Base-by-base conservation (phyloP, 1,139 yeast genomes). In the Candida dubliniensis region DNA sequence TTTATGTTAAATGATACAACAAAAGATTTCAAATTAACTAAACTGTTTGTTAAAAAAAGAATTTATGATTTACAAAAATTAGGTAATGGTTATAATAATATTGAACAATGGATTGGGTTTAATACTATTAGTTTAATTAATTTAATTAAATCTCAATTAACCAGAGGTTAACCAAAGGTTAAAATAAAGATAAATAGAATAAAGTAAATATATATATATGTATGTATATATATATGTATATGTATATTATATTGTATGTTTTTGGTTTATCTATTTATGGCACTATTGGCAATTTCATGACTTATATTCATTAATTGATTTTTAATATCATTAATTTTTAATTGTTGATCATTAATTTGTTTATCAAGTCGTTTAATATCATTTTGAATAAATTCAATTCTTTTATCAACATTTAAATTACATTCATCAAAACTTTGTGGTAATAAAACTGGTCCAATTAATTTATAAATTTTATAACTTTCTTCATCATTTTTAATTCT, bases 341-440 rank as follows among this genome's bases (percentile, higher is more conserved):
- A 64, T 57, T 85, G 88, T 44, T 79, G 76, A 1, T 61, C 61
- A 38, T 69, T 67, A 43, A 86, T 79, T 56, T 78, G 81, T 7
- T 64, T 66, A 53, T 86, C 93, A 31, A 85, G 86, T 43, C 87
- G 67, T 43, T 73, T 72, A 52, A 93, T 87, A 66, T 93, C 98
- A 31, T 72, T 73, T 51, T 79, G 73, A 43, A 93, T 93, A 57
- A 88, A 93, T 62, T 90, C 96, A 40, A 93, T 76, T 63, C 99
- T 84, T 64, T 91, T 93, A 29, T 75, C 78, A 31, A 93, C 97
- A 58, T 91, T 93, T 58, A 78, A 56, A 54, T 81, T 79, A 31
- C 98, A 96, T 63, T 93, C 98, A 11, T 63, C 63, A 51, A 78
- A 79, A 44, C 90, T 96, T 59, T 91, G 96, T 2, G 97, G 97